Evolutionary conservation across 805 yeast genomes (phyloP), one percentile per base, ranked within the genome.

Genomic region (Saccharomycopsis sp.): DNA sequence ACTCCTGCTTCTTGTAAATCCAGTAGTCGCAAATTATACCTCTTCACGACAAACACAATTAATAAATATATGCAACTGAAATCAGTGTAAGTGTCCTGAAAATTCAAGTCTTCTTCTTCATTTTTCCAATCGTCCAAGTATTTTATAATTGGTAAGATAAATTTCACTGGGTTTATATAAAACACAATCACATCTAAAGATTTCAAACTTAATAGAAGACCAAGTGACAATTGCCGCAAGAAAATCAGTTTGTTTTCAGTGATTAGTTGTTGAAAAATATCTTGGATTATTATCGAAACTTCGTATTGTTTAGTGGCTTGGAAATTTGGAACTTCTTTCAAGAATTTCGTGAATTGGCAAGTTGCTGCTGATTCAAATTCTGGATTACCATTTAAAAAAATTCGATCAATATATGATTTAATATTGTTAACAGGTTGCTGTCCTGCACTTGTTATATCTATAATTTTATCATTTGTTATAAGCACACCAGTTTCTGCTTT

Each of bases 21-120:
- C 0, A 54, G 45, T 16, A 65, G 46, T 13, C 60, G 52, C 26
- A 67, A 55, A 26, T 62, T 61, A 50, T 65, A 74, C 31, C 71
- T 63, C 39, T 63, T 60, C 5, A 60, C 60, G n/a, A 70, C 54
- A 14, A 65, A 55, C 2, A 66, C 53, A 6, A 78, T 53, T 33
- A 80, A 64, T 31, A 80, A 56, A 21, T 82, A 54, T 1, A 79
- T 64, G 38, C 76, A 67, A 1, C 94, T 88, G 58, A 81, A 79
- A 32, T 84, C 79, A 1, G 85, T 67, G 55, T 79, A 84, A 11
- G 68, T 60, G 29, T 83, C 93, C 58, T 81, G 87, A 50, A 73
- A 75, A 52, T 75, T 73, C 45, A 68, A 67, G 43, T 76, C 83
- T 42, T 73, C 78, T 28, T 75, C 81, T 4, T 48, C 37, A 3